Evolutionary conservation across 2,329 filamentous ascomycete species (phyloP).

Genomic region (Talaromyces sp.): DNA sequence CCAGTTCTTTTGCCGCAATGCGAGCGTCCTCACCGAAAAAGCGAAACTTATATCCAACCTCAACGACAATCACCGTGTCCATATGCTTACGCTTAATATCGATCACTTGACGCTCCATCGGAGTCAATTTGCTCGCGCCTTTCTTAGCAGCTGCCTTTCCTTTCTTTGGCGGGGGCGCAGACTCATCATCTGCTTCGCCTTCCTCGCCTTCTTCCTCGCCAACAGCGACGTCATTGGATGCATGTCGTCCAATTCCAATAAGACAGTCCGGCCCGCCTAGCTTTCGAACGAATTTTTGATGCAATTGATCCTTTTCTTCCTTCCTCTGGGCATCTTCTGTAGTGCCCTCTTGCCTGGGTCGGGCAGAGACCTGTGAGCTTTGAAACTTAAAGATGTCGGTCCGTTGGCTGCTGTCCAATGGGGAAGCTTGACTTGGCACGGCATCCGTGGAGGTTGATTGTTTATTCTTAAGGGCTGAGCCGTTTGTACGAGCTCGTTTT

Average conservation of each 20-base stretch:
- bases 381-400: slow-evolving; percentile 64
- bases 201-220: slow-evolving; percentile 62
- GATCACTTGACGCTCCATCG: slow-evolving; percentile 89
- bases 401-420: slow-evolving; percentile 46
- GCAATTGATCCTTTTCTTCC: slow-evolving; percentile 70
- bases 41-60: slow-evolving; percentile 97
- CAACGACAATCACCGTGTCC: slow-evolving; percentile 87
- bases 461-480: slow-evolving; percentile 13
- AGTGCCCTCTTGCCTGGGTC: slow-evolving; percentile 40
- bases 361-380: slow-evolving; percentile 49
- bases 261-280: slow-evolving; percentile 84
- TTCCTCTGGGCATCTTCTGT: slow-evolving; percentile 56
- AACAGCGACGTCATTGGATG: slow-evolving; percentile 56
- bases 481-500: slow-evolving; percentile 43
- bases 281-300: slow-evolving; percentile 85
- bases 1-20: slow-evolving; percentile 82
- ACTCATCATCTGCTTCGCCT: slow-evolving; percentile 56
- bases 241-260: slow-evolving; percentile 63
- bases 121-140: slow-evolving; percentile 81
- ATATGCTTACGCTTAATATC: slow-evolving; percentile 91
- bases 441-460: slow-evolving; percentile 6
- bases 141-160: slow-evolving; percentile 63
- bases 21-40: slow-evolving; percentile 97
- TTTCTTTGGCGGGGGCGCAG: slow-evolving; percentile 51
- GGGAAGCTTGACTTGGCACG: slow-evolving; percentile 26